These are phyloP conservation scores for Waltergamsia citrina DNA, from an alignment of 2,329 filamentous ascomycete genomes.

Conservation along the genomic window DNA sequence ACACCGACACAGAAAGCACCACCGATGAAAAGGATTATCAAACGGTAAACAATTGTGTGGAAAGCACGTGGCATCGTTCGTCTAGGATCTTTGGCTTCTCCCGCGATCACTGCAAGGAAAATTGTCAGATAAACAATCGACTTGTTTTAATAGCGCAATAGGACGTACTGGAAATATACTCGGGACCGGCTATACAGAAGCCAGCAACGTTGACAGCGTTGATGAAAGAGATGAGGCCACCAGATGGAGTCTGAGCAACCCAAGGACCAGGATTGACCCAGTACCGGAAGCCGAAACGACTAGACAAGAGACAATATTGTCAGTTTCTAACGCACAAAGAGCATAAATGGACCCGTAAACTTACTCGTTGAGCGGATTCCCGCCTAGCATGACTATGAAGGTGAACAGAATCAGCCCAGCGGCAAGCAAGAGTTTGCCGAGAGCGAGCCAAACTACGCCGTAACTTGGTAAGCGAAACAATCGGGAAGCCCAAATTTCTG, in stretches of 20 bases:
- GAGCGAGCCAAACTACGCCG: background rate
- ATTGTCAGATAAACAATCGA: background rate
- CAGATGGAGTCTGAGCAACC: background rate
- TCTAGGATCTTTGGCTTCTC: conserved; percentile 39
- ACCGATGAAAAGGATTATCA: conserved; percentile 58
- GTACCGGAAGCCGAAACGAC: conserved; percentile 4
- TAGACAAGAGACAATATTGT: background rate
- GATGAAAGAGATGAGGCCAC: conserved; percentile 1
- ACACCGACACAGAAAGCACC: conserved; percentile 50
- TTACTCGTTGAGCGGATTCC: conserved; percentile 4
- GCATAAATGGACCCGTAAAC: background rate
- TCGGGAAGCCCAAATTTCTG: too few relatives aligned
- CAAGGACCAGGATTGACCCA: conserved; percentile 2
- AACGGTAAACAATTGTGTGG: conserved; percentile 64
- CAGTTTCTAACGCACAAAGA: background rate
- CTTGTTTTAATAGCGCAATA: background rate
- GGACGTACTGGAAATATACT: conserved; percentile 38
- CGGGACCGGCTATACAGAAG: conserved; percentile 34
- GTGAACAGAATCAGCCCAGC: conserved; percentile 4
- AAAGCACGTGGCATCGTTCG: conserved; percentile 34
- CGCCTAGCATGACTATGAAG: conserved; percentile 3
- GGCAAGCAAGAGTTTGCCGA: conserved; percentile 1
- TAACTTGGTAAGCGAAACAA: background rate
- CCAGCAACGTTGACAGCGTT: conserved; percentile 3
- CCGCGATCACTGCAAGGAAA: conserved; percentile 39